Conservation (phyloP, 176 grass and related monocot genomes). For the Stipa capillata region DNA sequence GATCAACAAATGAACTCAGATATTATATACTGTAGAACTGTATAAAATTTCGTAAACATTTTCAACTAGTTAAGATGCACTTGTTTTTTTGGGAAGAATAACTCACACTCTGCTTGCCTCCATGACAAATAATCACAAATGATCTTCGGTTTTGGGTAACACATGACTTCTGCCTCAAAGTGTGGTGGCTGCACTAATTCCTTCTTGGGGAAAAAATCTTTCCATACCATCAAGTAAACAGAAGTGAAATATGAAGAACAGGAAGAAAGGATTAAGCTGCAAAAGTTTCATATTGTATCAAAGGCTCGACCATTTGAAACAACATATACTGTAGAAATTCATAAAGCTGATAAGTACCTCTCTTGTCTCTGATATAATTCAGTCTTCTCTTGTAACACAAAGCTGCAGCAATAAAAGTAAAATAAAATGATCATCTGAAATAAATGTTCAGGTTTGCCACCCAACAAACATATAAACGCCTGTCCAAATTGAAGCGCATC, state of each 20-base stretch:
- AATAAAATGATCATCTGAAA: conserved; percentile 12
- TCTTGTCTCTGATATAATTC: conserved; percentile 51
- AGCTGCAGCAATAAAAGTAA: conserved; percentile 47
- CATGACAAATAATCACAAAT: conserved; percentile 64
- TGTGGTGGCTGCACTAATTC: conserved; percentile 45
- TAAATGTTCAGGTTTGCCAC: neutral
- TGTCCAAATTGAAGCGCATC: neutral
- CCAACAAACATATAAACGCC: neutral
- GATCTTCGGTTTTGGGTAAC: conserved; percentile 56
- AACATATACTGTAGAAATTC: neutral
- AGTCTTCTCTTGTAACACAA: conserved; percentile 51
- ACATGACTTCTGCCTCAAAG: conserved; percentile 63
- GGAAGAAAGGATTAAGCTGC: conserved; percentile 67
- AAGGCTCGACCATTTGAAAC: conserved; percentile 6
- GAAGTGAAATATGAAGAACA: conserved; percentile 67
- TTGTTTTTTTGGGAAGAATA: neutral
- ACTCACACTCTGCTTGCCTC: conserved; percentile 81
- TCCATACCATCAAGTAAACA: conserved; percentile 70
- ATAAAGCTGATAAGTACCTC: conserved; percentile 36
- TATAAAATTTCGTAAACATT: neutral
- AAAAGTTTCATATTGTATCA: conserved; percentile 17
- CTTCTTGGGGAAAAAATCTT: conserved; percentile 54
- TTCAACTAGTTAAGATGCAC: neutral
- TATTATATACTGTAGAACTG: neutral
- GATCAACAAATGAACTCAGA: neutral